Base-by-base conservation (phyloP, 805 yeast genomes). In the Blastobotrys muscicola region DNA sequence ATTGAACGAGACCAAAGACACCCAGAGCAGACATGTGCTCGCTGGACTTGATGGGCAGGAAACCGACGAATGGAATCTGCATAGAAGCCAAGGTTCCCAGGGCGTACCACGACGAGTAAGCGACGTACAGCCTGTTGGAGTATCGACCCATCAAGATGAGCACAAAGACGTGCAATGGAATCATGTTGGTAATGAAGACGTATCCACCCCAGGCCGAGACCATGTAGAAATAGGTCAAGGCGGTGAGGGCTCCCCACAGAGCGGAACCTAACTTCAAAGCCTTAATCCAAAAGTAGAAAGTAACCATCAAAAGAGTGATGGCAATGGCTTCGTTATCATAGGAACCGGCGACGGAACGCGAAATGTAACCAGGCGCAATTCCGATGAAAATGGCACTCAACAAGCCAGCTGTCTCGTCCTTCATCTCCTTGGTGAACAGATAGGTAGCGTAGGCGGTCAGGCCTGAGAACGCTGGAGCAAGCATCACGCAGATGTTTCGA, bases 121-220 rank as follows among this genome's bases (percentile, higher is more conserved):
- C 84, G 13, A 94, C 79, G 63, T 92, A 92, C 45, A 92, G 62
- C 52, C 80, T 78, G 55, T 80, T 80, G 54, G 76, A 76, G 65
- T 87, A 92, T 58, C 98, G 81, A 42, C 98, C 98, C 97, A 92
- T 92, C 52, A 85, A 67, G 42, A 92, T 66, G 60, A 92, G 71
- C 40, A 86, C 89, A 59, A 92, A 89, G 20, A 89, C 87, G 62
- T 92, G 99, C 54, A 92, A 71, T 38, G 98, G 98, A 56, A 92
- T 86, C 72, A 94, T 78, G 68, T 92, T 92, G 47, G 99, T 92
- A 67, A 92, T 94, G 71, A 92, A 92, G 42, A 94, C 99, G 61
- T 92, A 92, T 23, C 99, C 99, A 71, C 99, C 99, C 97, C 99
- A 89, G 9, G 99, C 98, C 39, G 94, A 80, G 42, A 92, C 99